phyloP scores from a whole-genome alignment of 169 alveolate genomes.

The Eimeria praecox region DNA sequence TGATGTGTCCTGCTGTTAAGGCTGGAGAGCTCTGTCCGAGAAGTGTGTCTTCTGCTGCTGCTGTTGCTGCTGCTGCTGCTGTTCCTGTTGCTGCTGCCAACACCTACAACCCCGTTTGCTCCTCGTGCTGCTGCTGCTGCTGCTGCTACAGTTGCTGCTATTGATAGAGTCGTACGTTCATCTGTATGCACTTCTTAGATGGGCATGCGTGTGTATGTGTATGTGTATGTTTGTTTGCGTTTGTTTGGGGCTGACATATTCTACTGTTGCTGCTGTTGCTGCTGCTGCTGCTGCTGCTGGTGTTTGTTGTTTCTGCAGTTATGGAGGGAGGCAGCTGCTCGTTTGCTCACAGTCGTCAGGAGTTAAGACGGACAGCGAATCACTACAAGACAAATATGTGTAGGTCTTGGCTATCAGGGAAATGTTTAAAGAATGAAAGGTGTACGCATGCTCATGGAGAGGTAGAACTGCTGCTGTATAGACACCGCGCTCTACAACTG shows the following conservation, averaged over 20 bases:
- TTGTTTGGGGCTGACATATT: no score
- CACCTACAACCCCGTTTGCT: no score
- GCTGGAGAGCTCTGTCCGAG: conserved; percentile 70
- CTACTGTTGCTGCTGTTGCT: background rate
- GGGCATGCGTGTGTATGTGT: no score
- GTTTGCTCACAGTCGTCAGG: conserved; percentile 85
- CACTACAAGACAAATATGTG: conserved; percentile 85
- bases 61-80: no score
- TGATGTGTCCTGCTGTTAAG: conserved; percentile 64
- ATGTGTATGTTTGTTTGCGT: no score
- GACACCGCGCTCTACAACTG: conserved; percentile 38
- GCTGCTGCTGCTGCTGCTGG: background rate
- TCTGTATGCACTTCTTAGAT: no score
- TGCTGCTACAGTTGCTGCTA: conserved; percentile 15
- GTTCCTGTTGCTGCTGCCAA: background rate
- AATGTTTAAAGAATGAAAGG: conserved; percentile 80
- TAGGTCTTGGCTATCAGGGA: conserved; percentile 83
- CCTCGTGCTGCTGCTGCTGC: background rate
- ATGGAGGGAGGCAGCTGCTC: conserved; percentile 70
- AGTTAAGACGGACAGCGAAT: conserved; percentile 84
- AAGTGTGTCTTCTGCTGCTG: conserved; percentile 2
- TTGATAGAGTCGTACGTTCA: no score
- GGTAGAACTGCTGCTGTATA: conserved; percentile 78
- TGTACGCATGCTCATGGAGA: conserved; percentile 87
- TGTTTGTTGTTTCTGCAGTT: conserved; percentile 10